Evolutionary conservation across 2,329 filamentous ascomycete genomes (phyloP).

Genomic region (Aspergillus vadensis): DNA sequence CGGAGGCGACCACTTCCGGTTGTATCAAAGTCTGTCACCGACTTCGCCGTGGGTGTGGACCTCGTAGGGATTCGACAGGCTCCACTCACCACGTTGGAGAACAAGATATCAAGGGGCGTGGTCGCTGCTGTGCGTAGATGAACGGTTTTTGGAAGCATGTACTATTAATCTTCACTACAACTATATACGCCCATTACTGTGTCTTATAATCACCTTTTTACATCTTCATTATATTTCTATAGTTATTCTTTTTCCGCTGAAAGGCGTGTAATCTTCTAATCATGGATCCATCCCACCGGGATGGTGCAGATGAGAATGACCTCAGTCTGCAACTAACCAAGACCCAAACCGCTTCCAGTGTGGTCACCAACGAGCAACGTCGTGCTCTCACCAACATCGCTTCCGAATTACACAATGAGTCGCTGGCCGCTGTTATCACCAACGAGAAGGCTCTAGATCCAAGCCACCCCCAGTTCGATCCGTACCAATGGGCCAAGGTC

Average conservation of each 20-base stretch:
- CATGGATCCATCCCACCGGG: neutral
- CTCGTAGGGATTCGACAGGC: neutral
- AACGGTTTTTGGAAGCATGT: neutral
- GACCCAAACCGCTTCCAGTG: neutral
- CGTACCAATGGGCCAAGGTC: neutral
- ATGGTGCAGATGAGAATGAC: neutral
- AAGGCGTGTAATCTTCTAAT: neutral
- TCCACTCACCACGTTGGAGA: neutral
- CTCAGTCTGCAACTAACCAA: neutral
- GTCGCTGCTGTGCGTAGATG: neutral
- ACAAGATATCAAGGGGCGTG: neutral
- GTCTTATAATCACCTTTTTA: neutral
- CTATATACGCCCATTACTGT: neutral
- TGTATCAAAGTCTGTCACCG: neutral
- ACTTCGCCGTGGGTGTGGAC: neutral
- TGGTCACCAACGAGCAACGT: conserved; percentile 1
- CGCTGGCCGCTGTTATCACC: neutral
- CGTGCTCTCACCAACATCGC: neutral
- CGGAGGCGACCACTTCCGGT: neutral
- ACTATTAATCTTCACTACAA: neutral
- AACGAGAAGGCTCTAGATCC: neutral
- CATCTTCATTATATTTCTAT: no score
- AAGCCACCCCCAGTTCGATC: neutral
- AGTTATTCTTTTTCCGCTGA: neutral
- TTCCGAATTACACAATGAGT: neutral